Evolutionary conservation across 1,139 yeast species (phyloP), one percentile per base, ranked within the genome.

Genomic region (Debaryomyces fabryi): DNA sequence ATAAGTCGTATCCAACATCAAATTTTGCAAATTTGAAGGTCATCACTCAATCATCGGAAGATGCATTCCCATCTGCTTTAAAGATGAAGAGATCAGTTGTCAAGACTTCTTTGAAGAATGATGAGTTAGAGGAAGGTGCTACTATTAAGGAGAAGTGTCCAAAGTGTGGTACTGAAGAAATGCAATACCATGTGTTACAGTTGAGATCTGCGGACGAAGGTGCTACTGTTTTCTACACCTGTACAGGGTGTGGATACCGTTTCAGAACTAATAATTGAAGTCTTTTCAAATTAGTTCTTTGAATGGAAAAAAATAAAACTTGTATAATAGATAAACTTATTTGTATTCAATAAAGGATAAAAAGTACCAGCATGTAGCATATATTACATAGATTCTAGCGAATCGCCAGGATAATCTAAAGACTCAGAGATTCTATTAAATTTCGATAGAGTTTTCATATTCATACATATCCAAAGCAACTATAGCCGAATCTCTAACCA

Each of bases 201-300:
- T 80, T 93, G 59, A 83, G 99, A 74, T 88, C 96, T 47, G 99
- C 99, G 2, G 99, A 93, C 79, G 99, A 93, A 79, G 99, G 99
- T 77, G 95, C 95, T 27, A 88, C 96, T 6, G 95, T 88, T 29
- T 95, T 93, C 67, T 95, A 93, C 72, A 92, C 99, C 1, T 93
- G 99, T 76, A 87, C 96, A 1, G 74, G 81, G 45, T 93, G 99
- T 78, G 93, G 93, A 39, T 90, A 92, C 78, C 83, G 90, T 63
- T 92, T 88, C 76, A 86, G 97, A 76, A 90, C 97, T 42, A 92
- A 92, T 68, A 92, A 92, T 67, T 91, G 55, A 39, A 21, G 25
- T 10, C 12, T 18, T 2, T 10, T 34, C 25, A 35, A 16, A 5
- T 3, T 6, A n/a, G 6, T 32, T 12, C 9, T 18, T 6, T 13